Base-by-base conservation (phyloP, 306 rosid species). In the Inga laurina region DNA sequence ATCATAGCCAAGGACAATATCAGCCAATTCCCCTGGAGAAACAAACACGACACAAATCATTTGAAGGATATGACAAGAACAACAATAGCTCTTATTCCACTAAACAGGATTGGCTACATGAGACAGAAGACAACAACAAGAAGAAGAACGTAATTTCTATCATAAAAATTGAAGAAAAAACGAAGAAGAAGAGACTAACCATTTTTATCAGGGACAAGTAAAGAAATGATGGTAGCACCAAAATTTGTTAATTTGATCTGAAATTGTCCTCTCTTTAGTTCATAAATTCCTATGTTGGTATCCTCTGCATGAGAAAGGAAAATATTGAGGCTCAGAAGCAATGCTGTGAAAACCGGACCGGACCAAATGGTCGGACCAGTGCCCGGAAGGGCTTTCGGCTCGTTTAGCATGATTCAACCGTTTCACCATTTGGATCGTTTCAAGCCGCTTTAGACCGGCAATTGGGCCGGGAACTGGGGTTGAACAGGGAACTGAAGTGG, bases 1-100 rank as follows among this genome's bases (percentile, higher is more conserved):
- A 70, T 84, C 88, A 27, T 69, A 87, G 32, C 90, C 86, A 75
- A 84, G 86, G 48, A 79, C 88, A 70, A 84, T 24, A 79, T 87
- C 88, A 1, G 84, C 84, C 19, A 79, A 41, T 3, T 82, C 84
- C 3, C 90, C 84, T 81, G 39, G 15, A 3, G 16, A 81, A 22
- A 61, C 67, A 24, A 37, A 65, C 22, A 65, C 1, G 57, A 52
- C 9, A 52, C 4, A 59, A 54, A 68, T 30, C 14, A 61, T 54
- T 80, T 14, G 7, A 44, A 65, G 51, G 22, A 16, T 34, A 32
- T 9, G 21, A 19, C 11, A 49, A 49, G 34, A 32, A 32, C 0
- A 32, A 2, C 19, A 49, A 49, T 7, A 49, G 1, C 0, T 4
- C 19, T 49, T 16, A 49, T 49, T 4, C 7, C 12, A 49, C 1